Base-by-base conservation (phyloP, 257 asterid genomes). In the Gentiana straminea region DNA sequence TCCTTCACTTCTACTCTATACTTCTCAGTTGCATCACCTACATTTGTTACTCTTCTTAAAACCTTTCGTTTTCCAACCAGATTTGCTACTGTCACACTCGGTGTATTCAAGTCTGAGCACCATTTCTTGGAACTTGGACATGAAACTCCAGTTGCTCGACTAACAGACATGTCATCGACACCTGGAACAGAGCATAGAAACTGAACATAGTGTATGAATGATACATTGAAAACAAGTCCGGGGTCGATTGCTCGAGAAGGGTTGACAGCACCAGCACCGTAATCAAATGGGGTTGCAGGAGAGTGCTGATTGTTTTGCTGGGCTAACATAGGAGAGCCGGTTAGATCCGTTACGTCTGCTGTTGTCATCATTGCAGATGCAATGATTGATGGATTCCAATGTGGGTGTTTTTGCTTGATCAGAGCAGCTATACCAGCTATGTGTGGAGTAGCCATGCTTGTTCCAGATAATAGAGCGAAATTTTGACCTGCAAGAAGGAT, bases 291-390 rank as follows among this genome's bases (percentile, higher is more conserved):
- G 8, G 86, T 82, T 35, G 91, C 86, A 0, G 76, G 75, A 57
- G 81, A 4, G 59, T 73, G 60, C 49, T 60, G 76, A 70, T 67
- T 55, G 5, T 54, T 53, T 67, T 59, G 44, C 51, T 78, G 86
- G 24, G 91, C 76, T 33, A 70, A 70, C 45, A 84, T 50, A 0
- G 79, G 84, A 36, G 70, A 68, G 11, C 81, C 81, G 7, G 70
- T 62, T 11, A 55, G 66, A 68, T 79, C 78, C 3, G 56, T 62
- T 39, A 59, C 58, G 15, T 68, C 70, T 8, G 94, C 82, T 3
- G 94, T 77, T 36, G 94, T 84, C 91, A 82, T 77, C 73, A 81
- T 81, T 13, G 94, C 86, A 3, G 88, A 82, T 51, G 76, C 51
- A 60, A 82, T 76, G 35, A 80, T 86, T 0, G 91, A 72, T 0